Conservation (phyloP, 1,284 basidiomycete species). For the Malassezia vespertilionis region DNA sequence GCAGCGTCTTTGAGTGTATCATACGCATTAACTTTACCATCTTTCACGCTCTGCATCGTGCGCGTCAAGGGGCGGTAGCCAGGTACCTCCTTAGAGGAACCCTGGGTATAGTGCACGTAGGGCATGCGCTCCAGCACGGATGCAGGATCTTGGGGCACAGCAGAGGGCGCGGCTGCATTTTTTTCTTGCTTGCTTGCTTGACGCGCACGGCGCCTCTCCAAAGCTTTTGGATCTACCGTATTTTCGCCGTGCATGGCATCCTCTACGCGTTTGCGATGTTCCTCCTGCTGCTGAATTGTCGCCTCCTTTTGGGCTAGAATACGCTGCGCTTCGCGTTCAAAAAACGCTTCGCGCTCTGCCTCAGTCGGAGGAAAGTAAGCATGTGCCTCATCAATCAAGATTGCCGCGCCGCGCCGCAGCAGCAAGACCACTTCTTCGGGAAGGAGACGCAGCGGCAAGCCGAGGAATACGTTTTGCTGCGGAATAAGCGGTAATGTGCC, state of each 20-base stretch:
- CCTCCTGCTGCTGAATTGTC: constrained; percentile 18
- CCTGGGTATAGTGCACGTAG: constrained; percentile 7
- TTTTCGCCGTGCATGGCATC: constrained; percentile 25
- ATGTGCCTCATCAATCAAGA: constrained; percentile 63
- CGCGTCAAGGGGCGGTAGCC: constrained; percentile 22
- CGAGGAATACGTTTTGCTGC: constrained; percentile 93
- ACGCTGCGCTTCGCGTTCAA: not conserved
- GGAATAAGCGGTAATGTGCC: constrained; percentile 88
- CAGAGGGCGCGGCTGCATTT: constrained; percentile 49
- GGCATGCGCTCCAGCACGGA: constrained; percentile 55
- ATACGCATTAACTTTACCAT: constrained; percentile 36
- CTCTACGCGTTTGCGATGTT: constrained; percentile 52
- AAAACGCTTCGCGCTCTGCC: constrained; percentile 8
- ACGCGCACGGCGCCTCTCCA: constrained; percentile 50
- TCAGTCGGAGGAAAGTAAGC: constrained; percentile 57
- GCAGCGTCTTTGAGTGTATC: constrained; percentile 57
- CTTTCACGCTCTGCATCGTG: not conserved
- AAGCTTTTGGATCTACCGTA: constrained; percentile 48
- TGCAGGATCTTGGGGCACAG: constrained; percentile 50
- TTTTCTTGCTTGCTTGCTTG: constrained; percentile 43
- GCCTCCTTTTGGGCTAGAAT: constrained; percentile 9
- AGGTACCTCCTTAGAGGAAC: constrained; percentile 14
- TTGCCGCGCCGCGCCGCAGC: constrained; percentile 66
- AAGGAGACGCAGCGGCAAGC: constrained; percentile 72
- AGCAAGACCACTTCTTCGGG: constrained; percentile 85